Evolutionary conservation across 1,139 yeast genomes (phyloP), one percentile per base, ranked within the genome.

Genomic region (Geotrichum bryndzae): DNA sequence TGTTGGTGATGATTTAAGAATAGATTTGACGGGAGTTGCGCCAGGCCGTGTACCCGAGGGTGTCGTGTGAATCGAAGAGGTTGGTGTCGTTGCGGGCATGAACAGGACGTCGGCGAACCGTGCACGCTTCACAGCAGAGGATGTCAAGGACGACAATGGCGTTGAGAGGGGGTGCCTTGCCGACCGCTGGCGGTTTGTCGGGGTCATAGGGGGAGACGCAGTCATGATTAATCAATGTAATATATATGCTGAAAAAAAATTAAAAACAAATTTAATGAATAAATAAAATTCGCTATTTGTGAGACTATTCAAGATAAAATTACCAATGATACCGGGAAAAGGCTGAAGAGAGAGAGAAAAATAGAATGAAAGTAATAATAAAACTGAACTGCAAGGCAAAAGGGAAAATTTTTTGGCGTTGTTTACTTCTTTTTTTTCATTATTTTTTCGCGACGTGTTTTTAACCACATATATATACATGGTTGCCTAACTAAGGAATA

Each of bases 71-170:
- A 41, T 11, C 3, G 58, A 22, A 51, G 48, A 10, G 53, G 50
- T n/a, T 22, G 48, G 35, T 3, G 46, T 38, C 29, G 51, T 29
- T 10, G 61, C 54, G 1, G 57, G 29, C 35, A 46, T 54, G 10
- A 25, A 38, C 45, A 59, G 50, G 3, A 54, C 35, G 23, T 59
- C 61, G 3, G 61, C 55, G 23, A 59, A 59, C 22, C 61, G 58
- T 13, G 61, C 50, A 3, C 60, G 52, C 25, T 58, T 58, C 11
- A 50, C 33, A 29, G 57, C 33, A 11, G 59, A 51, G 6, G 55
- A 51, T 25, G 54, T 58, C 10, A 25, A 2, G 2, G 54, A 48
- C 5, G 57, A 54, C n/a, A 51, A 54, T 3, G 58, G 54, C 10
- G 58, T 41, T 2, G 15, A 41, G 15, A 15, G 46, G 22, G 46